Evolutionary conservation across 768 basidiomycete species (phyloP), one percentile per base, ranked within the genome.

Genomic region (Naganishia randhawae): DNA sequence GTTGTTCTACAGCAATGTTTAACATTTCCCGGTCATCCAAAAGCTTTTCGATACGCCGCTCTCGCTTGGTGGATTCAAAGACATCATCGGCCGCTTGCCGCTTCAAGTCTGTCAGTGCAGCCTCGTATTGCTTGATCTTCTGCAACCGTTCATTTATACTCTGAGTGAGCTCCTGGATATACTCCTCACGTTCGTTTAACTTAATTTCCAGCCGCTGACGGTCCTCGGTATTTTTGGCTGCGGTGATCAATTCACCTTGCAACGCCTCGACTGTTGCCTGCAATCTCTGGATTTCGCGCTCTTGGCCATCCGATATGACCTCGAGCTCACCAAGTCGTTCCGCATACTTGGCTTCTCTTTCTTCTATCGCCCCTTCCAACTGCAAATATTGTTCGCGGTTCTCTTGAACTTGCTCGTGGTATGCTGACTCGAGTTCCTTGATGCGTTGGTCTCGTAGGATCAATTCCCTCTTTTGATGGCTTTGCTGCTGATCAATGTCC

Each of bases 311-410:
- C 35, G 37, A 42, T 7, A 25, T 22, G 37, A 25, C 19, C n/a
- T 42, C 57, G 16, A 61, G 25, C 11, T 61, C 57, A 2, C 7
- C 22, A 14, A 61, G 17, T 11, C 57, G 57, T 25, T 61, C 57
- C 19, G 57, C 10, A 19, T 39, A 61, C n/a, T 61, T 35, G 7
- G 57, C 57, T 25, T 61, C 57, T 16, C 57, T 39, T 22, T 61
- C 57, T 13, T 61, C 57, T 39, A 61, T 61, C 17, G 57, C 57
- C 29, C 41, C 57, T 22, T 61, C 57, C 57, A 61, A 27, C 57
- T 61, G 35, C n/a, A 61, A 25, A 25, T 61, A 61, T 27, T 61
- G 37, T 9, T 61, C 57, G 10, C 39, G 35, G 39, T 61, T 61
- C 39, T 39, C 32, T n/a, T 39, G 25, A 5, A 61, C 37, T 25